Evolutionary conservation across 1,284 basidiomycete genomes (phyloP).

Genomic region (Apiotrichum mycotoxinovorans): DNA sequence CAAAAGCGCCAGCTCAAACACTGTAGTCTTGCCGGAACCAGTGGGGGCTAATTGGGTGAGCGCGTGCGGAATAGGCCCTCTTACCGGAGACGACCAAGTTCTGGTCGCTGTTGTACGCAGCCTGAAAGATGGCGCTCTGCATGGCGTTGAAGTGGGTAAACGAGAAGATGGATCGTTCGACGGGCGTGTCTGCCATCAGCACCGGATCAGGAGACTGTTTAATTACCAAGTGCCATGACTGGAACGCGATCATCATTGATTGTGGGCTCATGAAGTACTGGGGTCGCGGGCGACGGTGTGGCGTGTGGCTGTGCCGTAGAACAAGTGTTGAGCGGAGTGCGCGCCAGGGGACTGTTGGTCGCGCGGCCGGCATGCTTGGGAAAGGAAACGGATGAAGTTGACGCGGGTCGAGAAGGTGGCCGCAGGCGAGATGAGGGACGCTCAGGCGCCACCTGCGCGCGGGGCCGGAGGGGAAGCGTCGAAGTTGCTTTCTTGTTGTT

Average conservation of each 20-base stretch:
- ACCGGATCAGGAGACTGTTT: rapidly evolving
- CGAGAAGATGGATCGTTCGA: slow-evolving; percentile 12
- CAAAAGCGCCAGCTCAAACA: slow-evolving; percentile 89
- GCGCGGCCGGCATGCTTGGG: neutral
- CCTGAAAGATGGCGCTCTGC: slow-evolving; percentile 19
- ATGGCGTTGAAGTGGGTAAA: slow-evolving; percentile 23
- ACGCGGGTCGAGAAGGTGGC: neutral
- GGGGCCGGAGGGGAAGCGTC: too few species aligned
- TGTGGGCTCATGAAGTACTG: neutral
- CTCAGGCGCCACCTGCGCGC: too few species aligned
- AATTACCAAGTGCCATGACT: slow-evolving; percentile 7
- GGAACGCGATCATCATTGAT: slow-evolving; percentile 1
- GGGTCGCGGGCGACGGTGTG: neutral
- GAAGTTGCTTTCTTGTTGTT: neutral
- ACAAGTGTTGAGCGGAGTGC: neutral
- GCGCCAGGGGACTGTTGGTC: too few species aligned
- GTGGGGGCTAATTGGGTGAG: slow-evolving; percentile 69
- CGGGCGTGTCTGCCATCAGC: slow-evolving; percentile 1
- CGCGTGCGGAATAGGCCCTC: slow-evolving; percentile 15
- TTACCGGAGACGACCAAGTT: slow-evolving; percentile 79
- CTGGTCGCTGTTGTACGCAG: slow-evolving; percentile 61
- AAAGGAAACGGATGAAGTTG: neutral
- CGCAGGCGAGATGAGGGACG: neutral
- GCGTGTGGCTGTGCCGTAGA: neutral
- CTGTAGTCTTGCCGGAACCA: slow-evolving; percentile 85